phyloP scores from a whole-genome alignment of 2,329 filamentous ascomycete species.

The Orbilia oligospora region DNA sequence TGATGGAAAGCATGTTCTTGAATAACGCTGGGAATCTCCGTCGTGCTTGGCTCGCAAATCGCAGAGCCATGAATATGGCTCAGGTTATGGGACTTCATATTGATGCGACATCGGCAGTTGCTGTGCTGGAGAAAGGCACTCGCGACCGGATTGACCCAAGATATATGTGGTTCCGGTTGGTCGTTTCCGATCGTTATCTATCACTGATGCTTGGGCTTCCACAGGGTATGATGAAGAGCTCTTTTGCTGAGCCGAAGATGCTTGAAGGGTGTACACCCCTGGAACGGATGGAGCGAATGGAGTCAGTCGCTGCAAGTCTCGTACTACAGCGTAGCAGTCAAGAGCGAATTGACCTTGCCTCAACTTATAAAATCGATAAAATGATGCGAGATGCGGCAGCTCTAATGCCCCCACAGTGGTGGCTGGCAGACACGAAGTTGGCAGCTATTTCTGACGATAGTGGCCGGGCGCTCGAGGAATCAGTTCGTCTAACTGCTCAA shows the following conservation, averaged over 20 bases:
- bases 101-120: conserved; percentile 67
- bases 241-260: conserved; percentile 66
- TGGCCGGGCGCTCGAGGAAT: conserved; percentile 65
- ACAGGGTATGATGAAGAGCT: conserved; percentile 68
- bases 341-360: conserved; percentile 66
- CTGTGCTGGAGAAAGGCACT: conserved; percentile 63
- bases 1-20: conserved; percentile 70
- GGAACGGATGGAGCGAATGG: conserved; percentile 69
- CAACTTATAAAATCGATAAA: conserved; percentile 69
- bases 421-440: conserved; percentile 66
- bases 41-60: conserved; percentile 70
- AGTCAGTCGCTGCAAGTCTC: conserved; percentile 68
- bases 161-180: conserved; percentile 70
- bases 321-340: conserved; percentile 70
- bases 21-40: conserved; percentile 71
- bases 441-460: conserved; percentile 41
- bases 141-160: conserved; percentile 65
- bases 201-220: conserved; percentile 70
- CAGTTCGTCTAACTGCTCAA: conserved; percentile 69
- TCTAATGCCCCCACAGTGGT: conserved; percentile 70
- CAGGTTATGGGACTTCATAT: conserved; percentile 71
- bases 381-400: conserved; percentile 68
- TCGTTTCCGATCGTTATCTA: conserved; percentile 70
- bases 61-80: conserved; percentile 70
- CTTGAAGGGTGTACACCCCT: conserved; percentile 66